These are phyloP conservation scores for Citrus hindsii DNA, from an alignment of 345 rosid genomes.

Conservation along the genomic window DNA sequence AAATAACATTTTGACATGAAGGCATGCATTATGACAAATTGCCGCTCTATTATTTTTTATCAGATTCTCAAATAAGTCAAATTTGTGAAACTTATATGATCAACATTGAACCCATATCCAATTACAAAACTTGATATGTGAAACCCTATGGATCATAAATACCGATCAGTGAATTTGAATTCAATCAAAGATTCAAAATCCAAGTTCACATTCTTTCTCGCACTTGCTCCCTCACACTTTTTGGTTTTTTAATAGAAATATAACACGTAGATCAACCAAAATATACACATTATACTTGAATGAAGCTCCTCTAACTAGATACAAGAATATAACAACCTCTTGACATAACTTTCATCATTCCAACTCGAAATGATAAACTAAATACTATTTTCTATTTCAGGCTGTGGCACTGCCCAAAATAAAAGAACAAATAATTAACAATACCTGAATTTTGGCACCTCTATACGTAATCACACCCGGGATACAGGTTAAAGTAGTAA, in stretches of 20 bases:
- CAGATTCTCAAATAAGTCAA: not conserved
- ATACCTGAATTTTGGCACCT: constrained; percentile 98
- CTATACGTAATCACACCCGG: constrained; percentile 90
- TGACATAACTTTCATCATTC: not conserved
- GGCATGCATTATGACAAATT: not conserved
- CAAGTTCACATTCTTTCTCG: not conserved
- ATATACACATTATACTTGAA: not conserved
- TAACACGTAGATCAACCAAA: not conserved
- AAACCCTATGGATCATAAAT: not conserved
- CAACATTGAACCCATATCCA: not conserved
- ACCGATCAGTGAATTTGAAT: not conserved
- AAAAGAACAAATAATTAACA: not conserved
- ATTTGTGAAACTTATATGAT: not conserved
- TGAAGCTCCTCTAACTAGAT: not conserved
- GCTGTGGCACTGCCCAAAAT: not conserved
- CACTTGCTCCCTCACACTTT: not conserved
- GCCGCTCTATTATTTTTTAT: not conserved
- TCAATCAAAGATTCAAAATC: not conserved
- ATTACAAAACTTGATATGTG: not conserved
- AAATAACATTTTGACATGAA: not conserved
- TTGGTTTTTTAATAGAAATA: not conserved
- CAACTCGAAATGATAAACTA: not conserved
- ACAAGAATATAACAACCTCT: not conserved
- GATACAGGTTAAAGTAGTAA: constrained; percentile 95
- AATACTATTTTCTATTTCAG: not conserved